Base-by-base conservation (phyloP, 352 stramenopile species). In the Phytopythium montanum region DNA sequence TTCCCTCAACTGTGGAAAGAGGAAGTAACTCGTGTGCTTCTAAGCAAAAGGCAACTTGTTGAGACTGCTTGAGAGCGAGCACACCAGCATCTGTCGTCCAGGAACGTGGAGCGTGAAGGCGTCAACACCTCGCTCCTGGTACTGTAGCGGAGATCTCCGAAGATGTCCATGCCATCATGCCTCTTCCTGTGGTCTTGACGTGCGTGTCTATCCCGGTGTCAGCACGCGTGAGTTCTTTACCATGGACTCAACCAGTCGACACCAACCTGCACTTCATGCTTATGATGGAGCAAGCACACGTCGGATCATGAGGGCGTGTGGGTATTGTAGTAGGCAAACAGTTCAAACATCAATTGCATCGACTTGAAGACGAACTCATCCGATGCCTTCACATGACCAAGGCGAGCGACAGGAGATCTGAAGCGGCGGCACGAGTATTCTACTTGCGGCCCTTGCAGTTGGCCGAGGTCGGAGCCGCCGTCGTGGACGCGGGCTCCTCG, bases 371-470 rank as follows among this genome's bases (percentile, higher is more conserved):
- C 42, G 39, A 5, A 48, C 42, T 49, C 39, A 21, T 25, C 0
- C 39, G 3, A 12, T 1, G 18, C 19, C 39, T 13, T 21, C 39
- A 45, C 5, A 45, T 19, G 36, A 13, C 10, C 18, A 21, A 10
- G 19, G 39, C 16, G 18, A 19, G 39, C 10, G n/a, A 13, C 19
- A 26, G 12, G 10, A 46, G 39, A 26, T 4, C 16, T 2, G 39
- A 5, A 45, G 39, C 18, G n/a, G 13, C 2, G 39, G n/a, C n/a
- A 19, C 12, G 50, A 36, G 13, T 19, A 19, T 13, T 48, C 41
- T 59, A 59, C 8, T 52, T 59, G 54, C 54, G 54, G 39, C 54
- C 9, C 54, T 59, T 50, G 54, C 54, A 60, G 55, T 31, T 39
- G n/a, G 42, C 41, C 18, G 42, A 8, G 19, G 31, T 6, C n/a